These are phyloP conservation scores for Ramalina peruviana DNA, from an alignment of 495 filamentous ascomycete species.

Conservation along the genomic window DNA sequence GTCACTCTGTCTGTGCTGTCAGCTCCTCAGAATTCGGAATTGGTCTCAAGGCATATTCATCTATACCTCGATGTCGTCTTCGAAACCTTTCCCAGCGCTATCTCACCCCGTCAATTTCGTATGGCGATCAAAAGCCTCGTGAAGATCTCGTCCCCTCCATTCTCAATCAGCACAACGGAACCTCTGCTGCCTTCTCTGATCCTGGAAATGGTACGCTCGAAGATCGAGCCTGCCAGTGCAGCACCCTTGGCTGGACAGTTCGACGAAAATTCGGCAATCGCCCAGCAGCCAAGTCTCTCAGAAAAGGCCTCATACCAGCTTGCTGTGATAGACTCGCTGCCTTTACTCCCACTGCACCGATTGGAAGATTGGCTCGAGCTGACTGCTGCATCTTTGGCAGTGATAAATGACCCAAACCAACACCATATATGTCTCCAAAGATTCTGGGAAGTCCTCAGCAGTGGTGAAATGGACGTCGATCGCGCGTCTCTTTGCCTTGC, in stretches of 20 bases:
- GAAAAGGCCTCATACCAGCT: slow-evolving; percentile 71
- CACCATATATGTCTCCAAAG: slow-evolving; percentile 51
- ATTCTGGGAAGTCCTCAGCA: slow-evolving; percentile 73
- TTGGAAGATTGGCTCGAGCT: slow-evolving; percentile 69
- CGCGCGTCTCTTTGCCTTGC: slow-evolving; percentile 63
- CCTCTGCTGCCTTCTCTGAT: slow-evolving; percentile 65
- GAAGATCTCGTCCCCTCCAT: slow-evolving; percentile 73
- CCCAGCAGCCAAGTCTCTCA: slow-evolving; percentile 36
- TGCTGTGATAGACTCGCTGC: slow-evolving; percentile 70
- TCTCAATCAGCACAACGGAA: slow-evolving; percentile 51
- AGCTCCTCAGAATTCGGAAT: slow-evolving; percentile 55
- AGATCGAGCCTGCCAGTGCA: slow-evolving; percentile 43
- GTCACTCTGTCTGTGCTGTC: slow-evolving; percentile 72
- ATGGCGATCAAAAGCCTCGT: slow-evolving; percentile 85
- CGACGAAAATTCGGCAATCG: slow-evolving; percentile 10
- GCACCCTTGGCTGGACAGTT: slow-evolving; percentile 28
- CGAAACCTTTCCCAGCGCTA: slow-evolving; percentile 66
- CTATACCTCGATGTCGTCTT: slow-evolving; percentile 82
- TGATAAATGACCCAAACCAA: slow-evolving; percentile 45
- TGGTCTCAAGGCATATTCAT: slow-evolving; percentile 61
- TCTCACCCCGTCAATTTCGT: slow-evolving; percentile 82
- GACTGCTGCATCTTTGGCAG: slow-evolving; percentile 52
- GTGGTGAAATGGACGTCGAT: slow-evolving; percentile 88
- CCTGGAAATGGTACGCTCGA: slow-evolving; percentile 66
- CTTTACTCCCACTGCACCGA: slow-evolving; percentile 51